Evolutionary conservation across 2,329 filamentous ascomycete species (phyloP).

Genomic region (Neofusicoccum ribis): DNA sequence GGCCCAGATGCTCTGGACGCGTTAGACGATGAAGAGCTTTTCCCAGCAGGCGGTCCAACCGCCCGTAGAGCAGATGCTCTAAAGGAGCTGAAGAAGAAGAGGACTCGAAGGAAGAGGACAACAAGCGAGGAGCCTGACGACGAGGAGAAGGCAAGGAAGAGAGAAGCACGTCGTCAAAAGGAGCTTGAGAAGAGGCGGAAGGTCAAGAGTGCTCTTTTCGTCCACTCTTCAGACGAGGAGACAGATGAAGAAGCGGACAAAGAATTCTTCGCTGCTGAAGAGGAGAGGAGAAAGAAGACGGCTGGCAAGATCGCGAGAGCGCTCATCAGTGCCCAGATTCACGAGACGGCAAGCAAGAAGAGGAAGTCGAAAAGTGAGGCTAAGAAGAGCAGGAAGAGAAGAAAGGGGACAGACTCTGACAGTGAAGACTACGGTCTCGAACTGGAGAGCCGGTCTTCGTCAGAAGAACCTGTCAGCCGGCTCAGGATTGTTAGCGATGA

Average conservation of each 20-base stretch:
- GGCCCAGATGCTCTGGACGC: slow-evolving; percentile 63
- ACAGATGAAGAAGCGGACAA: slow-evolving; percentile 72
- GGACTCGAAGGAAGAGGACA: slow-evolving; percentile 55
- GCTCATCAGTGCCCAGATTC: slow-evolving; percentile 42
- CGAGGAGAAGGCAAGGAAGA: slow-evolving; percentile 59
- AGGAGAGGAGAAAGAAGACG: slow-evolving; percentile 61
- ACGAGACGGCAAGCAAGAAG: slow-evolving; percentile 32
- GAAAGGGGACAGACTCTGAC: slow-evolving; percentile 33
- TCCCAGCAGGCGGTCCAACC: slow-evolving; percentile 69
- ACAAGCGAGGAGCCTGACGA: slow-evolving; percentile 59
- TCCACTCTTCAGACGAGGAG: slow-evolving; percentile 85
- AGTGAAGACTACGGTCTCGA: slow-evolving; percentile 27
- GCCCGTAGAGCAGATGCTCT: slow-evolving; percentile 55
- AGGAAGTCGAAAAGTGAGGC: slow-evolving; percentile 31
- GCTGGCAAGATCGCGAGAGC: slow-evolving; percentile 51
- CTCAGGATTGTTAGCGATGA: slow-evolving; percentile 30
- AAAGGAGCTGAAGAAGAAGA: slow-evolving; percentile 58
- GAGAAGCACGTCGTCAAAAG: slow-evolving; percentile 62
- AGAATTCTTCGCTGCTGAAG: slow-evolving; percentile 78
- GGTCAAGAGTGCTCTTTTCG: slow-evolving; percentile 82
- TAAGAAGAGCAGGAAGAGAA: slow-evolving; percentile 31
- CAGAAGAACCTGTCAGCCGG: slow-evolving; percentile 25
- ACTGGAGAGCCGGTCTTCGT: slow-evolving; percentile 31
- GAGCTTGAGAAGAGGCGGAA: slow-evolving; percentile 75
- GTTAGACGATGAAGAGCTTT: slow-evolving; percentile 58